Conservation (phyloP, 768 basidiomycete species). For the Paxillus ammoniavirescens region DNA sequence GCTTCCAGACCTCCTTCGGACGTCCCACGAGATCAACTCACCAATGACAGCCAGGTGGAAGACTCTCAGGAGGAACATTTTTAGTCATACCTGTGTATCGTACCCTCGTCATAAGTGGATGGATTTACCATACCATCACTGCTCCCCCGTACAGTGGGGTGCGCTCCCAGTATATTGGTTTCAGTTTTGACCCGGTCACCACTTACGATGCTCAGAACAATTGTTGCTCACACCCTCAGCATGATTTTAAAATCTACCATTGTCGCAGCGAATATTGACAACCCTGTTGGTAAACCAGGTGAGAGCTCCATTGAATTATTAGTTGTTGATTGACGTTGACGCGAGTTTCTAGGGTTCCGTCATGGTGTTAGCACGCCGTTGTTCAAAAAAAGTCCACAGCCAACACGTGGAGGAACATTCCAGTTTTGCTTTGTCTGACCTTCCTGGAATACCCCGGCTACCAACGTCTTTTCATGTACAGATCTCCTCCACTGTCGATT, state of each 20-base stretch:
- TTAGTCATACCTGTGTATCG: conserved; percentile 2
- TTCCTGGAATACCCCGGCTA: neutral
- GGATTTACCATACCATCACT: neutral
- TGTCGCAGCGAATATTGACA: no score
- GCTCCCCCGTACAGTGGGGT: neutral
- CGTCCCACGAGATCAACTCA: neutral
- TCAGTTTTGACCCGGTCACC: no score
- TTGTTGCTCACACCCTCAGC: no score
- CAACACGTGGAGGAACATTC: neutral
- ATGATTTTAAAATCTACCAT: no score
- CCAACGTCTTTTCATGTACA: conserved; percentile 1
- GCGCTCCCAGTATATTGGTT: no score
- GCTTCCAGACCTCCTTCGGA: conserved; percentile 17
- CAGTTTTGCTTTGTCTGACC: conserved; percentile 5
- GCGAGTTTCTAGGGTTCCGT: conserved; percentile 3
- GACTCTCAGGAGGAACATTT: conserved; percentile 36
- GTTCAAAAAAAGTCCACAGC: neutral
- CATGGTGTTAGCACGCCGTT: neutral
- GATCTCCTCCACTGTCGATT: conserved; percentile 10
- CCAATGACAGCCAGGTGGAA: conserved; percentile 25
- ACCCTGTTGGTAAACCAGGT: neutral
- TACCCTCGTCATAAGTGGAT: neutral
- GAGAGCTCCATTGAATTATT: neutral
- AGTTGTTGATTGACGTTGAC: conserved; percentile 1
- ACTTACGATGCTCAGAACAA: no score